Conservation (phyloP, 1,139 yeast genomes). For the Hansenula sp. region DNA sequence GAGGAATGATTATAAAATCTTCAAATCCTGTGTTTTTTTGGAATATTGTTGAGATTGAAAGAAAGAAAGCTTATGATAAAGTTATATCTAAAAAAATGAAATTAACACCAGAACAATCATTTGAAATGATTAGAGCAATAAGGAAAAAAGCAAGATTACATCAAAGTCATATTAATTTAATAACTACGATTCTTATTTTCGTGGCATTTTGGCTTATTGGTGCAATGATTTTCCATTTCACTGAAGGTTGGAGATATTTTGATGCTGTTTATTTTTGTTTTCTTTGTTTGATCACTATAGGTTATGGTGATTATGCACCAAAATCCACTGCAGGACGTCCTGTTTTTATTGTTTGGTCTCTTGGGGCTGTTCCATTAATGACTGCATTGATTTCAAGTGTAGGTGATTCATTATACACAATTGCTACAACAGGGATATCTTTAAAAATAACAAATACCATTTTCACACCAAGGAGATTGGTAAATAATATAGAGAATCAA, state of each 20-base stretch:
- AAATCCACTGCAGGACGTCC: slow-evolving; percentile 58
- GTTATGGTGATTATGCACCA: slow-evolving; percentile 79
- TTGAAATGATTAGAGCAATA: slow-evolving; percentile 48
- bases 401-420: slow-evolving; percentile 51
- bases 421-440: slow-evolving; percentile 24
- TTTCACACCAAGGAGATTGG: slow-evolving; percentile 7
- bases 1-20: slow-evolving; percentile 56
- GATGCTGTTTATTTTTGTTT: slow-evolving; percentile 69
- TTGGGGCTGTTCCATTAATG: slow-evolving; percentile 83
- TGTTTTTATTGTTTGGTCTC: slow-evolving; percentile 74
- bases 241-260: slow-evolving; percentile 70
- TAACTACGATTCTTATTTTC: slow-evolving; percentile 42
- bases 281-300: slow-evolving; percentile 72
- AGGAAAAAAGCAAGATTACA: slow-evolving; percentile 33
- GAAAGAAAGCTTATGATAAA: slow-evolving; percentile 22
- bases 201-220: slow-evolving; percentile 66
- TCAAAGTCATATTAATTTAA: slow-evolving; percentile 31
- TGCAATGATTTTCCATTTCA: slow-evolving; percentile 51
- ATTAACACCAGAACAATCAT: slow-evolving; percentile 39
- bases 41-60: slow-evolving; percentile 47
- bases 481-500: slow-evolving; percentile 5
- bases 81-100: slow-evolving; percentile 15
- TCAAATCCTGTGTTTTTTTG: slow-evolving; percentile 61
- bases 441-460: slow-evolving; percentile 5
- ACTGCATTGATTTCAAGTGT: slow-evolving; percentile 71